Base-by-base conservation (phyloP, 2,329 filamentous ascomycete genomes). In the Pezicula neosporulosa region DNA sequence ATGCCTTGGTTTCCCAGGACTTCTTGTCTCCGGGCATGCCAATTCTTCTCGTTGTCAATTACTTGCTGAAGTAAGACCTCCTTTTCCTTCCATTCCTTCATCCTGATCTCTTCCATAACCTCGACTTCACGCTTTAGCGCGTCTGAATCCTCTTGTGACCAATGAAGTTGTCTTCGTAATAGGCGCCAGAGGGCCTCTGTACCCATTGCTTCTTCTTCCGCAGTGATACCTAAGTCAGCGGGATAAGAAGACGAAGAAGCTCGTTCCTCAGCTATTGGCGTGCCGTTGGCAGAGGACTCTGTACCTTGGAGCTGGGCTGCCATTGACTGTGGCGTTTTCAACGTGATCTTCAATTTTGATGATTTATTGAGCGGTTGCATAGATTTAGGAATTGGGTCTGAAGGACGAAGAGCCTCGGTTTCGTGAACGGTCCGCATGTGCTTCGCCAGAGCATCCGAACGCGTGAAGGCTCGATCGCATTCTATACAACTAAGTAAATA, bases 361-460 rank as follows among this genome's bases (percentile, higher is more conserved):
- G 72, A 70, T 15, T 60, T 60, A 16, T 55, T 56, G 15, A 54
- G 69, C 2, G 74, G 66, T 60, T 84, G 82, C 74, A 82, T 80
- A 52, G 84, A 83, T 67, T 90, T 88, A 19, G 86, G 84, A 12
- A 90, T 82, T 2, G 87, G 83, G 65, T 92, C 85, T 15, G 82
- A 85, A 4, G 89, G 88, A n/a, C 90, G 85, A 19, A 96, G 78
- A 15, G 90, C 89, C 72, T 99, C 94, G 3, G 93, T 97, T 69
- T 99, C 94, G 74, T 99, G 94, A 36, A 99, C 92, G 15, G 94
- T 97, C 61, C 94, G 88, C 90, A 97, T 97, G 68, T 99, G 94
- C 70, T 99, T 99, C 2, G 93, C 91, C 0, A 99, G 79, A 12
- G 94, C 94, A 64, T 99, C 94, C 21, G 93, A 97, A 58, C 94